These are phyloP conservation scores for Eucalyptus erythrocorys DNA, from an alignment of 345 rosid genomes.

Conservation along the genomic window DNA sequence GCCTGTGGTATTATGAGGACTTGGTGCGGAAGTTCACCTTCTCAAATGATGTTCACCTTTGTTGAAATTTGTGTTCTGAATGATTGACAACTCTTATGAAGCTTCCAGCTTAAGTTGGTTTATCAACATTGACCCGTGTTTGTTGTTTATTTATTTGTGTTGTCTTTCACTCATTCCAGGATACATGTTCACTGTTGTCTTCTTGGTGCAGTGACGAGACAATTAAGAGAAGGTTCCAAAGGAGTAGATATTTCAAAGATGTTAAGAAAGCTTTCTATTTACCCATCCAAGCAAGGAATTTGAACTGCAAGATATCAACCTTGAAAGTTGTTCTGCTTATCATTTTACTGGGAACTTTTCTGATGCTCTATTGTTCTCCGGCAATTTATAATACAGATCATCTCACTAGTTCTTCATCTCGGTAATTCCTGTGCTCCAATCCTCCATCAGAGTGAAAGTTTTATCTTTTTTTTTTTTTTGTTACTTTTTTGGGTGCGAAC, in stretches of 20 bases:
- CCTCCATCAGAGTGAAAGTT: background rate
- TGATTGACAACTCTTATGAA: background rate
- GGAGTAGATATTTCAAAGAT: constrained; percentile 38
- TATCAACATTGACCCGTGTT: background rate
- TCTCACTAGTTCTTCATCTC: constrained; percentile 6
- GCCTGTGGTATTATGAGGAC: background rate
- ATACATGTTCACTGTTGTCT: background rate
- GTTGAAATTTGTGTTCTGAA: background rate
- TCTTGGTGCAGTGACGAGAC: constrained; percentile 39
- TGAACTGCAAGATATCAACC: constrained; percentile 37
- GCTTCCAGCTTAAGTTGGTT: background rate
- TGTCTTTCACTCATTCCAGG: background rate
- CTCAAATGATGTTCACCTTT: background rate
- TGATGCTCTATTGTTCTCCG: constrained; percentile 59
- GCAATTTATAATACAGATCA: constrained; percentile 42
- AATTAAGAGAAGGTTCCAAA: constrained; percentile 32
- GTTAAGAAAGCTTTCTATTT: constrained; percentile 47
- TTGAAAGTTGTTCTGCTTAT: constrained; percentile 40
- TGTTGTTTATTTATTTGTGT: background rate
- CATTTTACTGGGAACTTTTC: constrained; percentile 40
- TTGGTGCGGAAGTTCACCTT: background rate
- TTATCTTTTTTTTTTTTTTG: no score
- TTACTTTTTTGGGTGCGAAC: background rate
- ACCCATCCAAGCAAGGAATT: constrained; percentile 48
- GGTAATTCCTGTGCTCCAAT: constrained; percentile 11